Evolutionary conservation across 306 rosid genomes (phyloP).

Genomic region (Lagenaria siceraria): DNA sequence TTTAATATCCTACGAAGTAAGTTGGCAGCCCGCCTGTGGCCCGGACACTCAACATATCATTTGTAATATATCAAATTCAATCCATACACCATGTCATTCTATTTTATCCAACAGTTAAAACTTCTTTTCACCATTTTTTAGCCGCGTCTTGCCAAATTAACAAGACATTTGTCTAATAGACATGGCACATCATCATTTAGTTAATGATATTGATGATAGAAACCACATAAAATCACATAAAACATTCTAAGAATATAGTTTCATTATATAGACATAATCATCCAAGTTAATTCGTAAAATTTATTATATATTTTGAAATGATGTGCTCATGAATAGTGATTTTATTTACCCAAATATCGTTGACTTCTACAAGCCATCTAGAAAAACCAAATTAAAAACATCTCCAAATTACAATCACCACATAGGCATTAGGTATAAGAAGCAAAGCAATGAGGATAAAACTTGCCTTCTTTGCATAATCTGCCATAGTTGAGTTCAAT

Average conservation of each 20-base stretch:
- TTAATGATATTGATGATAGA: neutral
- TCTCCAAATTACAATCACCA: neutral
- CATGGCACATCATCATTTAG: neutral
- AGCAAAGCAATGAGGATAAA: neutral
- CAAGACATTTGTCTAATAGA: neutral
- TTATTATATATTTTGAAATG: neutral
- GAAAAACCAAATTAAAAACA: neutral
- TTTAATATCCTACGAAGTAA: too few species aligned
- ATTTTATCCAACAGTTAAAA: neutral
- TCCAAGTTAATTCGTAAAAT: neutral
- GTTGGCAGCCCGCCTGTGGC: too few species aligned
- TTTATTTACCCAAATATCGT: neutral
- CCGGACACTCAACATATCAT: too few species aligned
- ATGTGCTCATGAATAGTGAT: neutral
- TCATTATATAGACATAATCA: neutral
- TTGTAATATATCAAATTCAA: neutral
- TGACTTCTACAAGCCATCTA: neutral
- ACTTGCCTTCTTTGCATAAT: constrained; percentile 54
- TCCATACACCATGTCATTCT: neutral
- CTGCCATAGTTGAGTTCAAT: constrained; percentile 60
- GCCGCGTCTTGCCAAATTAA: neutral
- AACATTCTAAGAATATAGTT: neutral
- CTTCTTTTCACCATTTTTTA: neutral
- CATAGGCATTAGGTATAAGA: neutral
- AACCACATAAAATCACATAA: neutral